Conservation (phyloP, 805 yeast species). For the Grigorovia humatica region DNA sequence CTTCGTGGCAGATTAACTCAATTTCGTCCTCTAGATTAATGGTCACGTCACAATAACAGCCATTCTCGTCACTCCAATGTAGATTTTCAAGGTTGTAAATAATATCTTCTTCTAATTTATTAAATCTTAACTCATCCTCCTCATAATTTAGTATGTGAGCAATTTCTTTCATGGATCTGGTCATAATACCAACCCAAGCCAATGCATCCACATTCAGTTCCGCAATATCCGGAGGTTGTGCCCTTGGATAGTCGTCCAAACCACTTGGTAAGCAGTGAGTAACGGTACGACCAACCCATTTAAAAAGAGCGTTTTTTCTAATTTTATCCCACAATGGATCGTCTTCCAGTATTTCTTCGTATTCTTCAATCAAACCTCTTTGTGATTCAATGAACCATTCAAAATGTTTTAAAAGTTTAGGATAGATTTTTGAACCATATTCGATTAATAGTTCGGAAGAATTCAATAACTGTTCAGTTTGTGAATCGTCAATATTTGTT, state of each 20-base stretch:
- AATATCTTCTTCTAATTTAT: conserved; percentile 44
- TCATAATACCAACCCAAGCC: conserved; percentile 91
- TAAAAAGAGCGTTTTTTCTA: conserved; percentile 53
- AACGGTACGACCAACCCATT: conserved; percentile 89
- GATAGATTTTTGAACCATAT: conserved; percentile 60
- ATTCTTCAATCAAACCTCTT: conserved; percentile 59
- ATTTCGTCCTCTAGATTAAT: conserved; percentile 37
- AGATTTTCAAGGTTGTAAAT: conserved; percentile 53
- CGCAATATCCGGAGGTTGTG: conserved; percentile 68
- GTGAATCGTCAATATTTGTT: conserved; percentile 8
- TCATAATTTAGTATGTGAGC: conserved; percentile 50
- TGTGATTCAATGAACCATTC: conserved; percentile 82
- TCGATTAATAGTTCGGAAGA: conserved; percentile 49
- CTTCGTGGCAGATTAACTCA: conserved; percentile 68
- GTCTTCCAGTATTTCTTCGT: conserved; percentile 34
- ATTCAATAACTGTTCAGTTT: conserved; percentile 42
- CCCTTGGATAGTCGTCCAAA: conserved; percentile 89
- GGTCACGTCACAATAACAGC: conserved; percentile 73
- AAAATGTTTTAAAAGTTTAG: conserved; percentile 64
- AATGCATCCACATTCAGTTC: conserved; percentile 85
- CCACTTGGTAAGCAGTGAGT: conserved; percentile 89
- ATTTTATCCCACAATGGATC: conserved; percentile 28
- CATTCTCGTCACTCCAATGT: conserved; percentile 67
- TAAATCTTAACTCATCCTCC: conserved; percentile 50
- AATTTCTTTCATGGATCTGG: conserved; percentile 65